Conservation (phyloP, 148 eudicot genomes). For the Vaccinium macrocarpon region DNA sequence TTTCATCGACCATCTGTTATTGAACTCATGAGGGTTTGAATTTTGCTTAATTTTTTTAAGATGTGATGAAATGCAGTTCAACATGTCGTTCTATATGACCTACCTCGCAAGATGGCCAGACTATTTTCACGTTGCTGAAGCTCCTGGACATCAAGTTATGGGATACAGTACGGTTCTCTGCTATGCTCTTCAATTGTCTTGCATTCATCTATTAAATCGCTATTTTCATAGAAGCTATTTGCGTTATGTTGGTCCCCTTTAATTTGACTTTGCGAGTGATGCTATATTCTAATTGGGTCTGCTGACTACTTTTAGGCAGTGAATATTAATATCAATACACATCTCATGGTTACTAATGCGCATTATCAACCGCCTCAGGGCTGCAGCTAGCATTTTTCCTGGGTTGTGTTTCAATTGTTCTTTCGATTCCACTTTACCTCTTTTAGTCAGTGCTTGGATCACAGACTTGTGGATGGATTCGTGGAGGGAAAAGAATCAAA, state of each 20-base stretch:
- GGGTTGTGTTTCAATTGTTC: not conserved
- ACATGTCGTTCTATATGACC: slow-evolving; percentile 98
- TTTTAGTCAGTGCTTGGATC: not conserved
- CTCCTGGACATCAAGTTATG: slow-evolving; percentile 81
- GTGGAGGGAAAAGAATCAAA: not conserved
- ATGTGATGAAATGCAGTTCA: slow-evolving; percentile 59
- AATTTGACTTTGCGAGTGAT: not conserved
- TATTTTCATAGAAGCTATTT: not conserved
- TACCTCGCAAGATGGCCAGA: slow-evolving; percentile 97
- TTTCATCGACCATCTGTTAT: not conserved
- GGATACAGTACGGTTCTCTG: slow-evolving; percentile 68
- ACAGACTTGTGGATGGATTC: not conserved
- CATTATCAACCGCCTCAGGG: too few species aligned
- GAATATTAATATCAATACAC: too few species aligned
- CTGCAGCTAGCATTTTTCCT: too few species aligned
- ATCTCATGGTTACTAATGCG: too few species aligned
- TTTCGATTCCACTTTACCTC: not conserved
- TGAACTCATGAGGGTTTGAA: not conserved
- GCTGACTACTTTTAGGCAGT: too few species aligned
- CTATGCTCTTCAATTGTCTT: not conserved
- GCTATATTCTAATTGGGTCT: not conserved
- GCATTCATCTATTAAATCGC: not conserved
- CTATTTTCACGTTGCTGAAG: slow-evolving; percentile 93
- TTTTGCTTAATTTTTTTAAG: too few species aligned
- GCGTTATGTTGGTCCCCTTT: not conserved